These are phyloP conservation scores for Stentor roeselii DNA, from an alignment of 73 alveolate species.

Conservation along the genomic window DNA sequence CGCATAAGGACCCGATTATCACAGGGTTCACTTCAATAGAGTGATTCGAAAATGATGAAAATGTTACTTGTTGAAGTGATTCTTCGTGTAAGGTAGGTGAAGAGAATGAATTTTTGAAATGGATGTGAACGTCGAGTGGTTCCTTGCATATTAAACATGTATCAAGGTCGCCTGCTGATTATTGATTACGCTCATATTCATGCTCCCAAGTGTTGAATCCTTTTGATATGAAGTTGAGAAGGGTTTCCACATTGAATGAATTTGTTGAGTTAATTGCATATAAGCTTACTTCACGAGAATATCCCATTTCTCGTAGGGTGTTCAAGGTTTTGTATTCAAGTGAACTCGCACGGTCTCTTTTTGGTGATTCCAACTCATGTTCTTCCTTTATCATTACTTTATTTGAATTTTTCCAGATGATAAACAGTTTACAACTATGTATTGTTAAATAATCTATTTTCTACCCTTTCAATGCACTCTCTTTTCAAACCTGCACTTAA, in stretches of 20 bases:
- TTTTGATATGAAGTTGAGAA: background rate
- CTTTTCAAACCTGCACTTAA: no score
- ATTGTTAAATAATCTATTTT: no score
- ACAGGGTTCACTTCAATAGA: background rate
- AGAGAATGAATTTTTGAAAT: background rate
- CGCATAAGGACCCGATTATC: background rate
- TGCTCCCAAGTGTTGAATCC: slow-evolving; percentile 25
- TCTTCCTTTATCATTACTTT: no score
- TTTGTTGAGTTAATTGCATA: background rate
- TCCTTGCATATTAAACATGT: background rate
- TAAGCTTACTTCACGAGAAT: background rate
- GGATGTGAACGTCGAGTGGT: background rate
- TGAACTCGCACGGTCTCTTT: no score
- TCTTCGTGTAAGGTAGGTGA: background rate
- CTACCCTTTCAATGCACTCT: no score
- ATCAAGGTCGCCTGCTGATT: background rate
- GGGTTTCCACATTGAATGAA: background rate
- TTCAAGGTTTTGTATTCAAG: no score
- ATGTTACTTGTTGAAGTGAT: background rate
- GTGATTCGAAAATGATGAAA: no score
- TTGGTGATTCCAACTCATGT: no score
- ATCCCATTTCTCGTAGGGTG: slow-evolving; percentile 9
- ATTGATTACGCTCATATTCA: slow-evolving; percentile 3
- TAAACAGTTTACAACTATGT: no score
- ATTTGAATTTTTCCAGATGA: no score